Base-by-base conservation (phyloP, 805 yeast species). In the Myxozyma lipomycoides region DNA sequence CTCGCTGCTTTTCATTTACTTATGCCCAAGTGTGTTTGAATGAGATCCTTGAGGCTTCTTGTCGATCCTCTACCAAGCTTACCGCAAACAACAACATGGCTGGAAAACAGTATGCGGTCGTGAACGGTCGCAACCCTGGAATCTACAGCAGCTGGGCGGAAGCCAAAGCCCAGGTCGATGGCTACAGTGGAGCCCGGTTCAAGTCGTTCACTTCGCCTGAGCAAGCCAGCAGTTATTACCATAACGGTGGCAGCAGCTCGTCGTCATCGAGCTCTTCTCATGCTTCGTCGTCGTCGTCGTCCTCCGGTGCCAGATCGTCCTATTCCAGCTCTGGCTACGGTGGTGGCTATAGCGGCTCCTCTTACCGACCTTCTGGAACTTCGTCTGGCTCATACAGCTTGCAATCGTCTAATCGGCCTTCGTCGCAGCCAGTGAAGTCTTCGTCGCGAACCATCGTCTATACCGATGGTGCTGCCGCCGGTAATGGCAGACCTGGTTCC, bases 381-480 rank as follows among this genome's bases (percentile, higher is more conserved):
- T 22, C 12, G 3, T 4, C n/a, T 10, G 21, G 17, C n/a, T 17
- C 40, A 7, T 15, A 15, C 15, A 10, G 3, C 4, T 25, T 12
- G 12, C 19, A 10, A 12, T 26, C 18, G 10, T 32, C 9, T 26
- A 9, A 6, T 1, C 15, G 18, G 21, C 39, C 10, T 18, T 34
- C 38, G 3, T n/a, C 18, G 6, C 25, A 5, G 12, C 23, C 42
- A 23, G 15, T 32, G 3, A 12, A 28, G 12, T 9, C 12, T 12
- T 9, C 7, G 12, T 28, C 32, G 7, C 32, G 32, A 7, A 17
- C 23, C 6, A 30, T 19, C 3, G 71, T 87, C 0, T 89, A 78
- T 61, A 82, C 87, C 19, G 97, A 89, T 66, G 97, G 96, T 0
- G 85, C 95, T 0, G 73, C 82, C 0, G 69, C 81, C 7, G 75